A percentile compares a stretch with the other conserved stretches of the same genome.
phyloP scores from a whole-genome alignment of 768 basidiomycete species.

The Tricholoma saponaceum region DNA sequence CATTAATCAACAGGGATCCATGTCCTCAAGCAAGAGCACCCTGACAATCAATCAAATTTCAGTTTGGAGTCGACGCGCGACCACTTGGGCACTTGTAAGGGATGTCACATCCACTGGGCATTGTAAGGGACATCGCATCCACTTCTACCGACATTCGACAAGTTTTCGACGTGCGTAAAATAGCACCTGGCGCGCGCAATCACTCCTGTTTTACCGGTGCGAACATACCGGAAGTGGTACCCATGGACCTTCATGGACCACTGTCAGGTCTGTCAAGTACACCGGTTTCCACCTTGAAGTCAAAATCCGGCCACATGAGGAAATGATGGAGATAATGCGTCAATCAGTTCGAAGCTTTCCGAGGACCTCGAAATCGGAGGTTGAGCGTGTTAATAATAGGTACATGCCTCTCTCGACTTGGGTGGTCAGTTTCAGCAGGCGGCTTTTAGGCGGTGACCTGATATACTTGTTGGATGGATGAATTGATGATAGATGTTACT shows the following conservation, averaged over 20 bases:
- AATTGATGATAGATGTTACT: background rate
- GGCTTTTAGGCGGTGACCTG: background rate
- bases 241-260: background rate
- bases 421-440: background rate
- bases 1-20: background rate
- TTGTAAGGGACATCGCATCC: background rate
- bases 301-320: background rate
- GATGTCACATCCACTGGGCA: background rate
- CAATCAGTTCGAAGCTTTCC: background rate
- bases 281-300: background rate
- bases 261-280: background rate
- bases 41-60: background rate
- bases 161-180: background rate
- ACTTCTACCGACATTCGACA: background rate
- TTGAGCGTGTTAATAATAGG: background rate
- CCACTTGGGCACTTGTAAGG: background rate
- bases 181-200: background rate
- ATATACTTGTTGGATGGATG: background rate
- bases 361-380: background rate
- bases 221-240: background rate
- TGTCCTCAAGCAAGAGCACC: too few species aligned
- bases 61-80: background rate
- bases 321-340: background rate
- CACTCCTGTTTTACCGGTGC: background rate
- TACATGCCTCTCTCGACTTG: background rate